A percentile compares a stretch with the other conserved stretches of the same genome.
Evolutionary conservation across 2,329 filamentous ascomycete genomes (phyloP).

Genomic region (Metarhizium robertsii): DNA sequence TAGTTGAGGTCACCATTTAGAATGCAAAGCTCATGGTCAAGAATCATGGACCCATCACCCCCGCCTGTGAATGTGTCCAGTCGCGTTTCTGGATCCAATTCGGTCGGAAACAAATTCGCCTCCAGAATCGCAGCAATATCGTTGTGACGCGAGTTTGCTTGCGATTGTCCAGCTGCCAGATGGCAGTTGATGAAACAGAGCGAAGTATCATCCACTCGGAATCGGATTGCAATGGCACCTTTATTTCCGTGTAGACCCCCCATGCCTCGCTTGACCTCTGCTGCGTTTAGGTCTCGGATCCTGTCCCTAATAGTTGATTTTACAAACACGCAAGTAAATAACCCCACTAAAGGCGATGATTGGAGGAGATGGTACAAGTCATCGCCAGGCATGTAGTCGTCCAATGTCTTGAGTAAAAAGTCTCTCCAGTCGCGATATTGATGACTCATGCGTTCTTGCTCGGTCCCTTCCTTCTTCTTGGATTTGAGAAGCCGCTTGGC

Average conservation of each 20-base stretch:
- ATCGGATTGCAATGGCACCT: conserved; percentile 84
- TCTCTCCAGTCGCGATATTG: conserved; percentile 97
- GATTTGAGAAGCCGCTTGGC: conserved; percentile 92
- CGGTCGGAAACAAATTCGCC: conserved; percentile 60
- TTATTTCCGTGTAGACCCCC: conserved; percentile 95
- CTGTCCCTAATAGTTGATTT: conserved; percentile 68
- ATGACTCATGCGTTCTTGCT: conserved; percentile 88
- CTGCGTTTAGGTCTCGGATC: conserved; percentile 66
- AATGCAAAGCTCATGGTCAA: conserved; percentile 96
- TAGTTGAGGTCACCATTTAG: conserved; percentile 97
- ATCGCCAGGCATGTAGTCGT: conserved; percentile 70
- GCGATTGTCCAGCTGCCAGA: conserved; percentile 84
- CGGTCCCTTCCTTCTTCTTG: conserved; percentile 74
- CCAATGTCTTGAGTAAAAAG: conserved; percentile 71
- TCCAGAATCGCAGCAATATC: conserved; percentile 89
- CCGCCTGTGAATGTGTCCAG: conserved; percentile 78
- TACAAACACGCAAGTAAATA: conserved; percentile 95
- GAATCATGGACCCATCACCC: conserved; percentile 89
- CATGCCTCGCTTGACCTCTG: conserved; percentile 93
- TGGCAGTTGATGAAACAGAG: conserved; percentile 97
- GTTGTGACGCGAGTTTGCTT: conserved; percentile 84
- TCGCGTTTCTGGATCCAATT: conserved; percentile 56
- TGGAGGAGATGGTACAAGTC: conserved; percentile 80
- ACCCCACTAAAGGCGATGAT: conserved; percentile 75
- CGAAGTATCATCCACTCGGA: conserved; percentile 86